Base-by-base conservation (phyloP, 163 green algal species). In the Prototheca stagnorum region DNA sequence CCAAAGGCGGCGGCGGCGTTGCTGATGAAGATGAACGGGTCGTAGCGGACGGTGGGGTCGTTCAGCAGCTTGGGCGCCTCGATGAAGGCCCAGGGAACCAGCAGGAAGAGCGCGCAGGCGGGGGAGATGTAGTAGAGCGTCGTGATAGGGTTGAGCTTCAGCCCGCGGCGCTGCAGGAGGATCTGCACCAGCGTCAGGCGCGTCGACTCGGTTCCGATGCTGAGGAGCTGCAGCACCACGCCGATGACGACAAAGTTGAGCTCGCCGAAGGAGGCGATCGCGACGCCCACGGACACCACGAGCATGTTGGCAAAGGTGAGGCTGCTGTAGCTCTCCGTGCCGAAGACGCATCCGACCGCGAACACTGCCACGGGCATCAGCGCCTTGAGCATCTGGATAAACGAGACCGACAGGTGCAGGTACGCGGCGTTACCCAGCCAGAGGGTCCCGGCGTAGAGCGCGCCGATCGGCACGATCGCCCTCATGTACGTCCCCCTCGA, bases 111-210 rank as follows among this genome's bases (percentile, higher is more conserved):
- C 39, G 86, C 83, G 61, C 68, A 89, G 36, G 65, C 72, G 11
- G 81, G 81, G 1, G 79, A 65, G 24, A 88, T 72, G 61, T 86
- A 88, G 60, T 85, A 93, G 20, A 94, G 54, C 17, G 80, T 86
- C 15, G 78, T 85, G 36, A 94, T 81, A 34, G 84, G 81, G 62
- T 93, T 94, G 4, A 94, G 65, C 56, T 81, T 84, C 44, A 92
- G 74, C 16, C 83, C 82, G 4, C 69, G 67, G 19, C 66, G 51
- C 65, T 93, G 80, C 39, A 93, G 61, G 33, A 92, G 59, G 24
- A 92, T 72, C 62, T 94, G 84, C 11, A 83, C 67, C 21, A 81
- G 57, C 2, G 59, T 59, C 23, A 82, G 59, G 8, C 80, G 72
- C 4, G 64, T 76, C n/a, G 75, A 84, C 63, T 93, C 84, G 7